These are phyloP conservation scores for Chrysosphaeria jannelii DNA, from an alignment of 2,329 filamentous ascomycete species.

Conservation along the genomic window DNA sequence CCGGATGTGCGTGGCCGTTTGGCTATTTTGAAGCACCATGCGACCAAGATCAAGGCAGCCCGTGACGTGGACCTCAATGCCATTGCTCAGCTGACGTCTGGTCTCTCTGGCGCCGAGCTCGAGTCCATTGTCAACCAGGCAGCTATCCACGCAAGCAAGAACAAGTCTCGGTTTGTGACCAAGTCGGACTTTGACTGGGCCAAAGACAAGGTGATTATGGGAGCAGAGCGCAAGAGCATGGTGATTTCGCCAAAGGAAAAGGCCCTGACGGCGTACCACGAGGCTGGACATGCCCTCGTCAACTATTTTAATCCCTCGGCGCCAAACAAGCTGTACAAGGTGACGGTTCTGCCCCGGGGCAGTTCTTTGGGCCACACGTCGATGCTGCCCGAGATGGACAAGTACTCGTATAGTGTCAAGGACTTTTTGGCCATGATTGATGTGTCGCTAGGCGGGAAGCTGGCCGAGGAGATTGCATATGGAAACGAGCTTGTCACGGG, in stretches of 20 bases:
- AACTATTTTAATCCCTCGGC: constrained; percentile 48
- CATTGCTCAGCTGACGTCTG: constrained; percentile 64
- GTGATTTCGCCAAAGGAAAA: constrained; percentile 86
- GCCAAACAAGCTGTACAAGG: constrained; percentile 67
- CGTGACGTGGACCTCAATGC: constrained; percentile 56
- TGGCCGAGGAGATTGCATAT: constrained; percentile 63
- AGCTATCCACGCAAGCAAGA: constrained; percentile 74
- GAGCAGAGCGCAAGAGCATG: constrained; percentile 67
- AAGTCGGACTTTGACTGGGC: constrained; percentile 83
- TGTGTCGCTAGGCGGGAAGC: constrained; percentile 49
- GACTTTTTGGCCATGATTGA: constrained; percentile 44
- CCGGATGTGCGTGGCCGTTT: constrained; percentile 84
- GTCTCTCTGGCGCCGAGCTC: constrained; percentile 81
- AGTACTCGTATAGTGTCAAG: constrained; percentile 61
- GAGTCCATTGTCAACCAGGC: constrained; percentile 95
- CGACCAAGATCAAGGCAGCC: constrained; percentile 62
- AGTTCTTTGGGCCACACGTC: constrained; percentile 65
- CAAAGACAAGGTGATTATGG: constrained; percentile 95
- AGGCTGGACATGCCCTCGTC: constrained; percentile 83
- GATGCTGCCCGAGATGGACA: constrained; percentile 71
- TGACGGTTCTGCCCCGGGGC: constrained; percentile 83
- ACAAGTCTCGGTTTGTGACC: constrained; percentile 44
- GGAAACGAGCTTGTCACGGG: constrained; percentile 77
- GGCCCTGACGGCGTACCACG: constrained; percentile 87
- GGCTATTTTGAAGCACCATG: constrained; percentile 77